phyloP scores from a whole-genome alignment of 1,139 yeast species.

The Suzukiozyma palmioleophila region DNA sequence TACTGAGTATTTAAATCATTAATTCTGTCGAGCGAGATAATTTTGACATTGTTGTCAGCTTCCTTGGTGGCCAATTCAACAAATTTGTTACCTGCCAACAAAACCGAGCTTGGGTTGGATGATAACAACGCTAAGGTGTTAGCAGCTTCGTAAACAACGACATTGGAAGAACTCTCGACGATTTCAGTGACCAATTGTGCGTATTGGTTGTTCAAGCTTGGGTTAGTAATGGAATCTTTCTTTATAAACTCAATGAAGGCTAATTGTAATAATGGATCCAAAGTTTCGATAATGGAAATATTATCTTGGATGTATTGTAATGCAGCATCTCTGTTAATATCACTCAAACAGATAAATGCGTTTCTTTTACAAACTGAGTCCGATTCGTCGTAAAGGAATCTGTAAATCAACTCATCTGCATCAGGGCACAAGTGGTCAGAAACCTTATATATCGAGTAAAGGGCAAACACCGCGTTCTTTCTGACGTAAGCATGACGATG shows the following conservation, averaged over 20 bases:
- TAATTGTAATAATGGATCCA: conserved; percentile 83
- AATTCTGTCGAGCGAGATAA: conserved; percentile 86
- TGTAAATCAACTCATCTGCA: conserved; percentile 78
- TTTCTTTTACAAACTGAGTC: conserved; percentile 95
- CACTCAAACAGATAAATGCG: conserved; percentile 86
- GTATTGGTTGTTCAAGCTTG: conserved; percentile 67
- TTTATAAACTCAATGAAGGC: conserved; percentile 90
- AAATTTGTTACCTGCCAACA: conserved; percentile 77
- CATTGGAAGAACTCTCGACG: conserved; percentile 65
- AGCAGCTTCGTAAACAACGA: conserved; percentile 91
- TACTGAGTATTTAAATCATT: conserved; percentile 67
- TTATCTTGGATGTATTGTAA: conserved; percentile 76
- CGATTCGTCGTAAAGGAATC: conserved; percentile 73
- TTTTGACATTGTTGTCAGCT: conserved; percentile 88
- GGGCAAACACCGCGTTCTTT: conserved; percentile 93
- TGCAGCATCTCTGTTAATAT: conserved; percentile 81
- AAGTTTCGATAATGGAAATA: conserved; percentile 54
- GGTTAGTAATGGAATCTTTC: conserved; percentile 64
- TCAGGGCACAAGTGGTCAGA: conserved; percentile 90
- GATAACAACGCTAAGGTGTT: conserved; percentile 76
- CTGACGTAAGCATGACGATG: conserved; percentile 98
- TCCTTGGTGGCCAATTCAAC: conserved; percentile 88
- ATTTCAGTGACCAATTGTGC: conserved; percentile 69
- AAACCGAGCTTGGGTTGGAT: conserved; percentile 59
- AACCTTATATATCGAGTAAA: conserved; percentile 75